Conservation (phyloP, 2,329 filamentous ascomycete genomes). For the Epichloe scottii region DNA sequence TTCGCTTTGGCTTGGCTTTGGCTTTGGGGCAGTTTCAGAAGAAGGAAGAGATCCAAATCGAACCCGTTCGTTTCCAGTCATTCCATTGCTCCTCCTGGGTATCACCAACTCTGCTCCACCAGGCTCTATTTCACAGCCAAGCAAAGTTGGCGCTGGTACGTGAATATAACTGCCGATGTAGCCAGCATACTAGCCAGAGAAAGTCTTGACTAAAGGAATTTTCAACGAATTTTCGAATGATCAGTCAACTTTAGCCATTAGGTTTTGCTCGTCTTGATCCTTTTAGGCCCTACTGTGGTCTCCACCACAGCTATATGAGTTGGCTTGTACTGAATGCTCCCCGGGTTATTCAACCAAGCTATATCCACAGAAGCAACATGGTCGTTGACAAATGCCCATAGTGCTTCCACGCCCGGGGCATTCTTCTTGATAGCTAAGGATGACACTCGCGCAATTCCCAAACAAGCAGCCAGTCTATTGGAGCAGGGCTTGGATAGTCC, state of each 20-base stretch:
- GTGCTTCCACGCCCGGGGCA: slow-evolving; percentile 42
- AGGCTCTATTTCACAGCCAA: too few relatives aligned
- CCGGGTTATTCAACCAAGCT: slow-evolving; percentile 33
- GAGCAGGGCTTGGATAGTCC: slow-evolving; percentile 50
- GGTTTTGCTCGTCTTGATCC: neutral
- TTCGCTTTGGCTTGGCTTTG: too few relatives aligned
- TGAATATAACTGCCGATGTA: neutral
- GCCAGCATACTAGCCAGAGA: neutral
- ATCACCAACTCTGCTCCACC: too few relatives aligned
- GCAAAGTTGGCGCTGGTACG: too few relatives aligned
- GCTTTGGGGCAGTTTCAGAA: too few relatives aligned
- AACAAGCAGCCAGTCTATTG: slow-evolving; percentile 38
- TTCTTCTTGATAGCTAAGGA: slow-evolving; percentile 46
- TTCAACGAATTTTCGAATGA: neutral
- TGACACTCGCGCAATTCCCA: slow-evolving; percentile 52
- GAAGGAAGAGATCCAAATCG: too few relatives aligned
- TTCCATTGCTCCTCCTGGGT: too few relatives aligned
- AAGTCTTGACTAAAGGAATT: neutral
- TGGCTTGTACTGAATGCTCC: slow-evolving; percentile 14
- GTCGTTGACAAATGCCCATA: slow-evolving; percentile 43
- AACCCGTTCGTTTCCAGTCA: too few relatives aligned
- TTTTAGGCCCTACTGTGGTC: slow-evolving; percentile 22
- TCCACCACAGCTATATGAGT: slow-evolving; percentile 24
- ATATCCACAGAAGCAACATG: slow-evolving; percentile 39
- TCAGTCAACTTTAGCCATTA: neutral